A percentile compares a stretch with the other conserved stretches of the same genome.
phyloP scores from a whole-genome alignment of 805 yeast species.

The Isabelozyma gotoi region DNA sequence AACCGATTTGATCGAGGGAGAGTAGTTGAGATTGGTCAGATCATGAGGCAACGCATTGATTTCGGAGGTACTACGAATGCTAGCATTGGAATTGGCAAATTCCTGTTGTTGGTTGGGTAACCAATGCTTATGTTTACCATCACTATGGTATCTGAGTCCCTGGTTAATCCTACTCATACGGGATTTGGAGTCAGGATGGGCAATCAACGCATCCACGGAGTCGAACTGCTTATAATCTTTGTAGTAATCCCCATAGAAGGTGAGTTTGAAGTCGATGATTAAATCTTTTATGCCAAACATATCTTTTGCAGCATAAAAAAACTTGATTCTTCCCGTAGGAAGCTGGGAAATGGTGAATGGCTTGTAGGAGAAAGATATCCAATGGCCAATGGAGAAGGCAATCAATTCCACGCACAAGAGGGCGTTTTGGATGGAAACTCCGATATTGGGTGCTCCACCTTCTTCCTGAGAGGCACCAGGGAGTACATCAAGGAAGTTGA shows the following conservation, averaged over 20 bases:
- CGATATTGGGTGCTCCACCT: slow-evolving; percentile 34
- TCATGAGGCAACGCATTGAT: slow-evolving; percentile 15
- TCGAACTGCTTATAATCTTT: slow-evolving; percentile 78
- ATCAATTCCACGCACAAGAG: slow-evolving; percentile 80
- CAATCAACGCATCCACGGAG: slow-evolving; percentile 67
- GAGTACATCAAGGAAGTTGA: slow-evolving; percentile 49
- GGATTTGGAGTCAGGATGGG: slow-evolving; percentile 66
- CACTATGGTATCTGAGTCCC: slow-evolving; percentile 77
- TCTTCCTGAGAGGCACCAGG: slow-evolving; percentile 29
- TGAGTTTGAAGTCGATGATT: slow-evolving; percentile 72
- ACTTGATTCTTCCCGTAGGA: slow-evolving; percentile 68
- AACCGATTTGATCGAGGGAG: slow-evolving; percentile 26
- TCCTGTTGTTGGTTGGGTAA: slow-evolving; percentile 27
- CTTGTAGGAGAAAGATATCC: slow-evolving; percentile 75
- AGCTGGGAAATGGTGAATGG: slow-evolving; percentile 63
- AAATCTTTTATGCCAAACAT: slow-evolving; percentile 77
- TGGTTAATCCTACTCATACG: slow-evolving; percentile 70
- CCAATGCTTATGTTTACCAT: slow-evolving; percentile 87
- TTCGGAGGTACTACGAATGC: slow-evolving; percentile 28
- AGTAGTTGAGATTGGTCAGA: slow-evolving; percentile 8
- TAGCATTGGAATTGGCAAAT: slow-evolving; percentile 8
- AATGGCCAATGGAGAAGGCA: slow-evolving; percentile 85
- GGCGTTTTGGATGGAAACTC: slow-evolving; percentile 72
- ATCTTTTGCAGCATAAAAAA: slow-evolving; percentile 68
- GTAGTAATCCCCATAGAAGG: slow-evolving; percentile 67